Base-by-base conservation (phyloP, 495 filamentous ascomycete species). In the Friedmanniomyces endolithicus region DNA sequence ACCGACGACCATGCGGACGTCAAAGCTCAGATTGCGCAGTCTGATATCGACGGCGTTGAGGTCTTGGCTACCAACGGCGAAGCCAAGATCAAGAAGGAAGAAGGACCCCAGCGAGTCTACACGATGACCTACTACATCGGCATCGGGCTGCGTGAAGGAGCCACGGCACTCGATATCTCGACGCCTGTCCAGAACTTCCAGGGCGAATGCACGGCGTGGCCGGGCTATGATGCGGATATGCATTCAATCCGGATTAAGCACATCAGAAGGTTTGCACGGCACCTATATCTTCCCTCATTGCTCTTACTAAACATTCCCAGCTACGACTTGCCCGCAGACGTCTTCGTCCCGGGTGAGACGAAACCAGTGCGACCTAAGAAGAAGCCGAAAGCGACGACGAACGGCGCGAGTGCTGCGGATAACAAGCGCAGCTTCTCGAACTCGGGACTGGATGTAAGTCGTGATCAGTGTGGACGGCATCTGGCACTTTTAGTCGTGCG, bases 91-190 rank as follows among this genome's bases (percentile, higher is more conserved):
- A 14, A 50, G 25, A 29, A 41, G 2, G 58, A 54, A 72, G 75
- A 50, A 72, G n/a, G 67, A 11, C 66, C 44, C 58, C 67, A 68
- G 25, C 83, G 72, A 52, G 78, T 94, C 17, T 90, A 85, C 63
- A 94, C 88, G 0, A 88, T 85, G 27, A 94, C 88, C 12, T 88
- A 86, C 58, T 95, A 94, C 64, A 82, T 95, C 61, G 89, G 89
- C 25, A 71, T 95, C 39, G 85, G 90, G 59, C 68, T 87, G 47
- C 67, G 72, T 31, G 75, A 80, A 70, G 80, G 73, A 39, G 71
- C 74, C 51, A 81, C 76, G 64, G 72, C 72, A n/a, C 73, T 85
- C 31, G 80, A 72, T 48, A 72, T 95, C 52, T 87, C 86, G 9
- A 76, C 72, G 52, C 82, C 89, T 57, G 82, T 89, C 19, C 72